Percentiles rank a stretch among this genome's conserved stretches.
These are phyloP conservation scores for Stachybotrys echinatus DNA, from an alignment of 2,329 filamentous ascomycete genomes.

Conservation along the genomic window DNA sequence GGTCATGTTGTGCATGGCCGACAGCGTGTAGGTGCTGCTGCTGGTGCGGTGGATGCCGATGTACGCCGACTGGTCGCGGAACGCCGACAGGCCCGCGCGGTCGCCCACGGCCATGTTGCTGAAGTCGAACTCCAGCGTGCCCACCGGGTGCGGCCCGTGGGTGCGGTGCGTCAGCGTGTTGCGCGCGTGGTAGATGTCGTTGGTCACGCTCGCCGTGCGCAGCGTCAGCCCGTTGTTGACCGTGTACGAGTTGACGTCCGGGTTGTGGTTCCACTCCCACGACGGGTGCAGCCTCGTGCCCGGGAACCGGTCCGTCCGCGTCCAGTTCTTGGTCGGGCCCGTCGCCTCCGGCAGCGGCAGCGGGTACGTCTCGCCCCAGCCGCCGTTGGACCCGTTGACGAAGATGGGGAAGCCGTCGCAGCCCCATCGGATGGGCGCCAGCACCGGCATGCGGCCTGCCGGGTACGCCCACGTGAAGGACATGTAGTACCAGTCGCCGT, in stretches of 20 bases:
- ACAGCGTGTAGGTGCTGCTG: slow-evolving; percentile 17
- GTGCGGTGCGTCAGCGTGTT: slow-evolving; percentile 45
- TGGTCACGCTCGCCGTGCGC: slow-evolving; percentile 43
- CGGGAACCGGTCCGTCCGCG: slow-evolving; percentile 39
- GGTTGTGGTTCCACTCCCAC: slow-evolving; percentile 62
- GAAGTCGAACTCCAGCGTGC: slow-evolving; percentile 45
- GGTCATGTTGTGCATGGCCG: slow-evolving; percentile 30
- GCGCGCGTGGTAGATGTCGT: slow-evolving; percentile 40
- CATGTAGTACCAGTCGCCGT: slow-evolving; percentile 54
- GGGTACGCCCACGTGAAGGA: slow-evolving; percentile 52
- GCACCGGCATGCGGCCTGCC: slow-evolving; percentile 49
- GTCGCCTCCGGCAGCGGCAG: slow-evolving; percentile 18
- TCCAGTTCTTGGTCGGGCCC: slow-evolving; percentile 14
- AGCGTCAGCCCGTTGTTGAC: slow-evolving; percentile 41
- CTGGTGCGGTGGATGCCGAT: slow-evolving; percentile 41
- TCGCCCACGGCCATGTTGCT: slow-evolving; percentile 45
- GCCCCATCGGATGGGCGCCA: slow-evolving; percentile 49
- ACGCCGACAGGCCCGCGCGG: slow-evolving; percentile 43
- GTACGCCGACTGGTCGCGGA: slow-evolving; percentile 48
- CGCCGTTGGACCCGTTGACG: slow-evolving; percentile 34
- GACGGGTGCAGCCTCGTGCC: slow-evolving; percentile 33
- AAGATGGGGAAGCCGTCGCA: slow-evolving; percentile 44
- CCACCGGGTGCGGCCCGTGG: slow-evolving; percentile 36
- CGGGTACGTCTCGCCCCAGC: slow-evolving; percentile 42
- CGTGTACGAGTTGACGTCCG: slow-evolving; percentile 40